phyloP scores from a whole-genome alignment of 306 rosid genomes.

The Hippophae gyantsensis region DNA sequence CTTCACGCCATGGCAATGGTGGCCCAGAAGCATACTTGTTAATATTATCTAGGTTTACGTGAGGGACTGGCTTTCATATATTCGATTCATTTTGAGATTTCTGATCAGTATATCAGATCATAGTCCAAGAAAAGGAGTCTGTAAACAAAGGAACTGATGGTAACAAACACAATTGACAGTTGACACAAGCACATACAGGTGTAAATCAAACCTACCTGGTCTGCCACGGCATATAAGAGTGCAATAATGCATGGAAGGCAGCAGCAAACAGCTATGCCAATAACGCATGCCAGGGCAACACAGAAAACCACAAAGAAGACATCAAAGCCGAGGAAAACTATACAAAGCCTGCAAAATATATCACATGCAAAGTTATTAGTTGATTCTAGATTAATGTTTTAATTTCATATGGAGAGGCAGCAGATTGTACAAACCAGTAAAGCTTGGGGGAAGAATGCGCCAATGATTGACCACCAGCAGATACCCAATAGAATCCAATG shows the following conservation, averaged over 20 bases:
- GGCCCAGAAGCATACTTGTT: too few species aligned
- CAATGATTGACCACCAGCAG: constrained; percentile 70
- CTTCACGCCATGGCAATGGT: too few species aligned
- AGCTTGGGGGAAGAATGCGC: constrained; percentile 68
- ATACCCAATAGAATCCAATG: constrained; percentile 96
- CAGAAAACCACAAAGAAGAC: constrained; percentile 97
- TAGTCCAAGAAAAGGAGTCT: constrained; percentile 6
- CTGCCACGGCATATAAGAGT: constrained; percentile 88
- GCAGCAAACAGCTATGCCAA: constrained; percentile 95
- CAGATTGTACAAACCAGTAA: constrained; percentile 57
- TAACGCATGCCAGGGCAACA: constrained; percentile 90
- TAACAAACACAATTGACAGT: constrained; percentile 2
- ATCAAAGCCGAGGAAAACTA: constrained; percentile 89
- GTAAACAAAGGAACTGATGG: neutral
- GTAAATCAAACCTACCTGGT: constrained; percentile 51
- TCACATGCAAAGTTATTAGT: constrained; percentile 18
- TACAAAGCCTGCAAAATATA: constrained; percentile 75
- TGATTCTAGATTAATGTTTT: constrained; percentile 7
- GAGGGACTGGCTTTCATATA: too few species aligned
- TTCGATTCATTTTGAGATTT: neutral
- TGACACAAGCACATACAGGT: constrained; percentile 5
- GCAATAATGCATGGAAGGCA: constrained; percentile 93
- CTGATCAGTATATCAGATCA: neutral
- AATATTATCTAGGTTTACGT: too few species aligned
- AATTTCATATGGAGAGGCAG: constrained; percentile 4